A percentile compares a stretch with the other conserved stretches of the same genome.
Conservation (phyloP, 192 early-diverging fungal genomes). For the Backusella circina region DNA sequence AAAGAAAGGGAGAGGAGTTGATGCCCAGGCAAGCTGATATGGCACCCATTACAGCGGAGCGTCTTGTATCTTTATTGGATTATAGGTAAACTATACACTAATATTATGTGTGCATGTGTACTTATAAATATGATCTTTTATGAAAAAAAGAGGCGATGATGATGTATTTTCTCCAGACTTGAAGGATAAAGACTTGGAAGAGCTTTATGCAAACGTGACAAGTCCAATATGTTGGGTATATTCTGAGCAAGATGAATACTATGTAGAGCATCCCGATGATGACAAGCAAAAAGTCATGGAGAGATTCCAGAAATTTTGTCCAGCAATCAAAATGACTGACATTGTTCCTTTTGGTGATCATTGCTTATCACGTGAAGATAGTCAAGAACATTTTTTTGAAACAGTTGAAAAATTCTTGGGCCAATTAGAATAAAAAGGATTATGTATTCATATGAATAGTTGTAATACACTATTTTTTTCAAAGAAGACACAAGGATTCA, state of each 20-base stretch:
- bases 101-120: background rate
- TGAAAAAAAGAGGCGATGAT: constrained; percentile 16
- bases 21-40: constrained; percentile 32
- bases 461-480: no score
- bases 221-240: constrained; percentile 7
- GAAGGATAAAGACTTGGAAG: background rate
- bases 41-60: constrained; percentile 36
- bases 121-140: background rate
- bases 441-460: background rate
- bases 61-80: constrained; percentile 32
- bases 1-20: constrained; percentile 34
- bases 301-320: constrained; percentile 2
- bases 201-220: background rate
- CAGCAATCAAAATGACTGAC: constrained; percentile 5
- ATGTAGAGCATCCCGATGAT: background rate
- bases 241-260: constrained; percentile 9
- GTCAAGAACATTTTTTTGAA: background rate
- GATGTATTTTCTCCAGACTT: constrained; percentile 23
- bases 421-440: background rate
- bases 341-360: constrained; percentile 11
- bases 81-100: constrained; percentile 23
- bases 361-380: background rate
- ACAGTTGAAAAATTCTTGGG: background rate
- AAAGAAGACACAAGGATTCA: no score
- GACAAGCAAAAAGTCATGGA: constrained; percentile 1